Percentiles rank a stretch among this genome's conserved stretches.
phyloP scores from a whole-genome alignment of 1,284 basidiomycete genomes.

The Porogramme epimiltina region DNA sequence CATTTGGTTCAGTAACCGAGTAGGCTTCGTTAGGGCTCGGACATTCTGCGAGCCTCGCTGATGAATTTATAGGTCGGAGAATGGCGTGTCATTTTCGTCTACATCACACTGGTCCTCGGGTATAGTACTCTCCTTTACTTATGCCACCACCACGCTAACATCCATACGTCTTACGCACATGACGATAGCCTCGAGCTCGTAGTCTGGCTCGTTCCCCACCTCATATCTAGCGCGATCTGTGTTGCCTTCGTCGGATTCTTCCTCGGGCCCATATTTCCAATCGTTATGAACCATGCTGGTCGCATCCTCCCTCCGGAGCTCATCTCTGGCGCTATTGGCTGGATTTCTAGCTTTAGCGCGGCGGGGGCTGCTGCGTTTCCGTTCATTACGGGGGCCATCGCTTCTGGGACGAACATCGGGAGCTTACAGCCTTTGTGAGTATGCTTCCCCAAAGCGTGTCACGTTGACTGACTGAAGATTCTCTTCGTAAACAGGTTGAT shows the following conservation, averaged over 20 bases:
- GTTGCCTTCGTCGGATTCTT: slow-evolving; percentile 57
- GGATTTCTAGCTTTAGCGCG: slow-evolving; percentile 55
- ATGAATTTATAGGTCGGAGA: slow-evolving; percentile 41
- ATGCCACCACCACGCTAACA: background rate
- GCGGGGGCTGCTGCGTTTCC: slow-evolving; percentile 56
- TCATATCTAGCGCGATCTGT: slow-evolving; percentile 52
- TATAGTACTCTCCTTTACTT: slow-evolving; percentile 19
- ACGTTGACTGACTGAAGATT: background rate
- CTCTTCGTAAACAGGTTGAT: too few relatives aligned
- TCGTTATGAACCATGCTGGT: slow-evolving; percentile 51
- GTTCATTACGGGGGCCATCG: slow-evolving; percentile 58
- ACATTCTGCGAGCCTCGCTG: background rate
- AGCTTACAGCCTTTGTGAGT: slow-evolving; percentile 59
- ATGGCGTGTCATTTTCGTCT: slow-evolving; percentile 40
- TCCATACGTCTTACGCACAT: background rate
- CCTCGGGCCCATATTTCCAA: slow-evolving; percentile 55
- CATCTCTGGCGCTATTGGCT: slow-evolving; percentile 56
- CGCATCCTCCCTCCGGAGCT: slow-evolving; percentile 51
- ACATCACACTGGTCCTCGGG: slow-evolving; percentile 36
- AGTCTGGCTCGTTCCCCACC: slow-evolving; percentile 58
- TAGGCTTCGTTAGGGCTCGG: slow-evolving; percentile 13
- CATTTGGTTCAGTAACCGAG: slow-evolving; percentile 50
- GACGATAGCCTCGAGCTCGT: slow-evolving; percentile 48
- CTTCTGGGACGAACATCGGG: slow-evolving; percentile 48
- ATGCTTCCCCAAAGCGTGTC: too few relatives aligned